Base-by-base conservation (phyloP, 1,284 basidiomycete genomes). In the Marasmius oreades region DNA sequence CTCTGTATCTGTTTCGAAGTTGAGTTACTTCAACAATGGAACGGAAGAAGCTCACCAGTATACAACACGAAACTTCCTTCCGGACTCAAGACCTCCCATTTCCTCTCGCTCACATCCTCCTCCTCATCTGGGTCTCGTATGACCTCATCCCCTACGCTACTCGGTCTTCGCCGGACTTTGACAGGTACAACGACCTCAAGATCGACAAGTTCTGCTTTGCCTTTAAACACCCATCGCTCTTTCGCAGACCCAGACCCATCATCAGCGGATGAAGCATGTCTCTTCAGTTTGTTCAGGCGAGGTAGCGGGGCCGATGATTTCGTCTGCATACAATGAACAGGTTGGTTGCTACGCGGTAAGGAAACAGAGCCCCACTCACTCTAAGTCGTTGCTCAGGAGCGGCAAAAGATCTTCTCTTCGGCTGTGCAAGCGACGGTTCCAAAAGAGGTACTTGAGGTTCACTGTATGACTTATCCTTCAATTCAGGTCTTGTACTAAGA, bases 51-150 rank as follows among this genome's bases (percentile, higher is more conserved):
- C 81, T 63, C 61, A 90, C 91, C 76, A 5, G 87, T 80, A 70
- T 87, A 86, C 20, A 93, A 68, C 0, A 85, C 85, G 62, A 94
- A 94, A 53, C 89, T 92, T 50, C 84, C 83, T 56, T 85, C 82
- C 0, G 90, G 88, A 65, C 88, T 88, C 54, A 91, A 68, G 1
- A 93, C 72, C 67, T 94, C 90, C 59, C 93, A 81, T 45, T 80
- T 76, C 46, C 77, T 70, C 57, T 80, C 79, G 51, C 81, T 74
- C 8, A 72, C 76, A 0, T 68, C 68, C 44, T 78, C 79, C 16
- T 65, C 0, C 6, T 36, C 33, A 11, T 55, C 54, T 16, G 52
- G n/a, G 31, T 16, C 22, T 37, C 42, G n/a, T 36, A 22, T 36
- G 28, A 22, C 44, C 23, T 46, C 53, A n/a, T 28, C 53, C 1